Evolutionary conservation across 345 rosid genomes (phyloP).

Genomic region (Erodium maritimum): DNA sequence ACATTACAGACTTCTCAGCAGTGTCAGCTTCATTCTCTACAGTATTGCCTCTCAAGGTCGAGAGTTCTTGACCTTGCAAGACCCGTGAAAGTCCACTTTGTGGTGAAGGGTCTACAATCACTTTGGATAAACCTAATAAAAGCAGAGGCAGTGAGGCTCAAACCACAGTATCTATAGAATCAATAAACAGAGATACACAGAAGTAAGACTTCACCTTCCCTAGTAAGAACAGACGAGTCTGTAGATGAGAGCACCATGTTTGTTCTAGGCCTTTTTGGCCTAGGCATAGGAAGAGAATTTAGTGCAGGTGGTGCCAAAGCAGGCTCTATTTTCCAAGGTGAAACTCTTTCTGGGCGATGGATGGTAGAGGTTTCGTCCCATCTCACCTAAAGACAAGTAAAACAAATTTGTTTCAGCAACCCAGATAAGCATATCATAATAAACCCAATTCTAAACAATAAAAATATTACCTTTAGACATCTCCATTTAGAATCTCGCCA

Average conservation of each 20-base stretch:
- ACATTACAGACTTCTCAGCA: slow-evolving; percentile 41
- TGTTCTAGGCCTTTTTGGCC: slow-evolving; percentile 54
- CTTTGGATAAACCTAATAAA: slow-evolving; percentile 30
- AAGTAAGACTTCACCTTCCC: slow-evolving; percentile 42
- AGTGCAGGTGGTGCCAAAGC: slow-evolving; percentile 32
- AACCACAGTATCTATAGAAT: too few relatives aligned
- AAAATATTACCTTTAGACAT: slow-evolving; percentile 50
- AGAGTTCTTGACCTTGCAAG: slow-evolving; percentile 71
- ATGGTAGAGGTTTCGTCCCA: slow-evolving; percentile 75
- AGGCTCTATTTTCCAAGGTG: slow-evolving; percentile 87
- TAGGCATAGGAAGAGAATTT: slow-evolving; percentile 44
- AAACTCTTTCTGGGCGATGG: slow-evolving; percentile 75
- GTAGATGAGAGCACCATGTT: slow-evolving; percentile 36
- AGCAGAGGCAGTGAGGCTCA: too few relatives aligned
- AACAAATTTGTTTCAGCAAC: too few relatives aligned
- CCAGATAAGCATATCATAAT: not conserved
- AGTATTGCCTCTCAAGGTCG: slow-evolving; percentile 52
- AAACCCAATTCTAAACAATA: too few relatives aligned
- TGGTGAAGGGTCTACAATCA: slow-evolving; percentile 42
- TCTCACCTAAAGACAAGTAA: slow-evolving; percentile 35
- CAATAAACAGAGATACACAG: not conserved
- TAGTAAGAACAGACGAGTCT: slow-evolving; percentile 41
- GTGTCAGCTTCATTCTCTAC: slow-evolving; percentile 27
- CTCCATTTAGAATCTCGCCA: slow-evolving; percentile 78
- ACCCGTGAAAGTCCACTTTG: slow-evolving; percentile 49